Evolutionary conservation across 495 filamentous ascomycete genomes (phyloP).

Genomic region (Daldinia decipiens): DNA sequence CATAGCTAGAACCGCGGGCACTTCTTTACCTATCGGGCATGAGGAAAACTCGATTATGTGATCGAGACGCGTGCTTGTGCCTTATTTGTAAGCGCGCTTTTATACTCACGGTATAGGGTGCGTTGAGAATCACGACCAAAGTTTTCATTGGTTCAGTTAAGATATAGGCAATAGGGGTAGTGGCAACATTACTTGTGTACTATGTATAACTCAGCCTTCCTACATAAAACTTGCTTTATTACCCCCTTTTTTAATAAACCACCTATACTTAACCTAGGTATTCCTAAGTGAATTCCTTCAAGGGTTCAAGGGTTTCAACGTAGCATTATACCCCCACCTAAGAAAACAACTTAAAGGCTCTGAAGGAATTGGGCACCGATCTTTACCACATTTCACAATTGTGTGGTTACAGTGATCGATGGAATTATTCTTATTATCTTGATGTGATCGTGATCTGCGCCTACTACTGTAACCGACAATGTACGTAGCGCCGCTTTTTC

Average conservation of each 20-base stretch:
- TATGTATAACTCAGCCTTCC: constrained; percentile 5
- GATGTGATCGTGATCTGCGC: constrained; percentile 42
- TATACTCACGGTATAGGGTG: constrained; percentile 22
- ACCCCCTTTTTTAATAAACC: constrained; percentile 32
- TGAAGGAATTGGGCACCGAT: constrained; percentile 39
- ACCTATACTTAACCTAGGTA: too few species aligned
- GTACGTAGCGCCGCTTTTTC: constrained; percentile 16
- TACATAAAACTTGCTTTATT: constrained; percentile 25
- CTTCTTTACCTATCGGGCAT: constrained; percentile 15
- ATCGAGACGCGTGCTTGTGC: constrained; percentile 21
- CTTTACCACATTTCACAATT: constrained; percentile 30
- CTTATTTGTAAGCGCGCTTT: constrained; percentile 13
- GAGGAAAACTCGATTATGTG: constrained; percentile 6
- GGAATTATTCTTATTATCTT: constrained; percentile 42
- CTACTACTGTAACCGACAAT: constrained; percentile 31
- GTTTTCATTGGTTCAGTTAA: background rate
- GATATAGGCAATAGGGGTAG: constrained; percentile 2
- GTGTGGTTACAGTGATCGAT: constrained; percentile 44
- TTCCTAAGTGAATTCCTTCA: constrained; percentile 30
- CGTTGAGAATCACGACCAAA: background rate
- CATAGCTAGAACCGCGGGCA: constrained; percentile 3
- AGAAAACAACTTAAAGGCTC: background rate
- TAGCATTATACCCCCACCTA: constrained; percentile 33
- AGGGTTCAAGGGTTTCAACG: constrained; percentile 28
- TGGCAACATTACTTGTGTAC: background rate